Evolutionary conservation across 169 alveolate species (phyloP), one percentile per base, ranked within the genome.

Genomic region (Plasmodium gallinaceum): DNA sequence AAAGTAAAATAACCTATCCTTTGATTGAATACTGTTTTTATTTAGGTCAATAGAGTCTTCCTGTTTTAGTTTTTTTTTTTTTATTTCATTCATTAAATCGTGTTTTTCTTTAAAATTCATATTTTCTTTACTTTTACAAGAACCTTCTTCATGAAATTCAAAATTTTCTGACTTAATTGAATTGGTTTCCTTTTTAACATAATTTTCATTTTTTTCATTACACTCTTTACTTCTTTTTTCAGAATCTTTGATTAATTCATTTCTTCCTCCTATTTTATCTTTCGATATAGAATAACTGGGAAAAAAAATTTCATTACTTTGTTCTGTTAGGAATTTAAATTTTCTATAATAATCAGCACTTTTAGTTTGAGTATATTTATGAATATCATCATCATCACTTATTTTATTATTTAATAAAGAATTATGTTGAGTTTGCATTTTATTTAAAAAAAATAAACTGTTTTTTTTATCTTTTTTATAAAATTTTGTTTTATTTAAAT

Each of bases 1-100:
- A 26, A 37, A 65, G 58, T 64, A 16, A 10, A 78, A 51, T 14
- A 64, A 14, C 51, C 32, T 64, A 51, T 78, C 76, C 66, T 51
- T 16, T 16, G 76, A 65, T 20, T 78, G 78, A 22, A 43, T 10
- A 22, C 57, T 26, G 7, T 60, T 22, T 9, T 9, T 22, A 9
- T 71, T 42, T n/a, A 42, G 12, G 52, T 18, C 37, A 10, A 18
- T 7, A 37, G 52, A 8, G 37, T 42, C 3, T 65, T 65, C 20
- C 32, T 24, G 14, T 65, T 65, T 57, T 7, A 9, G 20, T 14
- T 57, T 57, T 57, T 1, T 18, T 7, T 14, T 14, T 18, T 57
- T 18, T 54, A 9, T 14, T 5, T 57, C 2, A 18, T 57, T 57
- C 26, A 18, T 16, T n/a, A 48, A 43, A 8, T 52, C n/a, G 52